Evolutionary conservation across 2,329 filamentous ascomycete species (phyloP).

Genomic region (Mariannaea sp.): DNA sequence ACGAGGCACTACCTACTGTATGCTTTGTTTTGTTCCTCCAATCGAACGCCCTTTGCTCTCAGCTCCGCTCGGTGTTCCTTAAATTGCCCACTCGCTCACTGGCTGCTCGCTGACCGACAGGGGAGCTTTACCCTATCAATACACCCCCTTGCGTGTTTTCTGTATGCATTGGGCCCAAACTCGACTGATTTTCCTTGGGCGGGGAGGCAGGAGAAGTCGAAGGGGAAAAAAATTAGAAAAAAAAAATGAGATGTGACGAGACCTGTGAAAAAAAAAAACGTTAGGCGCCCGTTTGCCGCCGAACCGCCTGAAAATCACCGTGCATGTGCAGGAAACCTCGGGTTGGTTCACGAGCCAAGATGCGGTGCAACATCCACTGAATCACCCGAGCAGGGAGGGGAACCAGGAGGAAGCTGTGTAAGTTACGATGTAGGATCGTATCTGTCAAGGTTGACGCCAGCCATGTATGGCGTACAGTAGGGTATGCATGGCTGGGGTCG

Average conservation of each 20-base stretch:
- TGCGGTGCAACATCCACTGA: conserved; percentile 8
- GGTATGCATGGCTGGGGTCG: background rate
- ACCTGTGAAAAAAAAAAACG: background rate
- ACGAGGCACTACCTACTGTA: too few species aligned
- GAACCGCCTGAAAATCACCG: background rate
- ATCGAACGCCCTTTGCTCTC: background rate
- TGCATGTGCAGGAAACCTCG: conserved; percentile 10
- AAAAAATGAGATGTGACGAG: background rate
- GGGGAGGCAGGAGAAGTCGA: background rate
- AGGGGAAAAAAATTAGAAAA: background rate
- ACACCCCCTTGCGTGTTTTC: background rate
- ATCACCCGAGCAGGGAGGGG: conserved; percentile 10
- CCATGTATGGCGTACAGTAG: background rate
- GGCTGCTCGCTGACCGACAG: background rate
- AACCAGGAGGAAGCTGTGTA: too few species aligned
- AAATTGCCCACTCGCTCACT: background rate
- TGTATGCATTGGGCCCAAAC: background rate
- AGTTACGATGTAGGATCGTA: too few species aligned
- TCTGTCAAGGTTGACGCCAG: too few species aligned
- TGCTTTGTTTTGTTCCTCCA: background rate
- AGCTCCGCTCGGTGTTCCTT: background rate
- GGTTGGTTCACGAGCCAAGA: conserved; percentile 7
- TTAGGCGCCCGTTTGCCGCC: conserved; percentile 3
- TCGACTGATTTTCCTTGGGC: background rate
- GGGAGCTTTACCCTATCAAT: background rate